Evolutionary conservation across 805 yeast species (phyloP), one percentile per base, ranked within the genome.

Genomic region (Lipomyces oligophaga): DNA sequence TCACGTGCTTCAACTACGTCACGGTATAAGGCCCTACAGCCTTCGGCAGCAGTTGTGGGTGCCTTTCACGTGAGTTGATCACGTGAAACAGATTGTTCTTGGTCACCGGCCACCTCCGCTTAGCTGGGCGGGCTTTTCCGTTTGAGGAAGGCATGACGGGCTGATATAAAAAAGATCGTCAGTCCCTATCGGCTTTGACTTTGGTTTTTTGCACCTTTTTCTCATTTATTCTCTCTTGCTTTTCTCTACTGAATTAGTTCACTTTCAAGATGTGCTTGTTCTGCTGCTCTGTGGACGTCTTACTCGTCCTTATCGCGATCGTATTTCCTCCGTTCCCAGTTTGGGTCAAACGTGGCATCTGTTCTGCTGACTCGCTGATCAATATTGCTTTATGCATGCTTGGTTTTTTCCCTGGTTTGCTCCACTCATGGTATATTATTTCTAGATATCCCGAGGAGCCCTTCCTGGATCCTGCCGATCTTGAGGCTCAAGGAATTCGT

Each of bases 281-380:
- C 44, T 51, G 45, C 44, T 44, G 28, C 38, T 36, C 52, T 15
- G 55, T 52, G 22, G 94, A 85, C 62, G 79, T 84, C 64, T 63
- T 83, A 15, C 72, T 85, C 36, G 83, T 81, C 15, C 67, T 85
- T 7, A 58, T 85, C 39, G 85, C 93, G 1, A 74, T 85, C 39
- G 63, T 85, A 58, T 72, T 82, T 58, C 95, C 95, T 0, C 94
- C 94, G 0, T 62, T 85, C 43, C 87, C 95, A 1, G 95, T 85
- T 16, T 72, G 79, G 59, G 67, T 84, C 53, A 82, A 83, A 61
- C 72, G 83, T 44, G 95, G 95, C 2, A 48, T 83, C 43, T 80
- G 82, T 52, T 79, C 89, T 1, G 78, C 80, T 5, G 95, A 85
- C 60, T 70, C 72, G 18, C 63, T 79, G 45, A 81, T 86, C 60